Conservation (phyloP, 768 basidiomycete genomes). For the Tricholoma sp. region DNA sequence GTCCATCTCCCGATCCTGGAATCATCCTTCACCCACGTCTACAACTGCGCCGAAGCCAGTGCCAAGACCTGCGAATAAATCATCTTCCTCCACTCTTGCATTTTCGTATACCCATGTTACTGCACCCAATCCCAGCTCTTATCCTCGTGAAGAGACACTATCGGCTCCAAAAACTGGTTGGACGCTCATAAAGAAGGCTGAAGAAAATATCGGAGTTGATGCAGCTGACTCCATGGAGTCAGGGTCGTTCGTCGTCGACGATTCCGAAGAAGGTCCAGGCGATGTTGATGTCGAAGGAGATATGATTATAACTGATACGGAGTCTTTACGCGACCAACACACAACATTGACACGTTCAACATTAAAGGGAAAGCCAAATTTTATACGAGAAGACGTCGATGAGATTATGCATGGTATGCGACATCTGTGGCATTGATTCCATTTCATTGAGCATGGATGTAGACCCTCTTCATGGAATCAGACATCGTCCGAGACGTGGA, state of each 20-base stretch:
- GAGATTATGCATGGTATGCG: conserved; percentile 71
- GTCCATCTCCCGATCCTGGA: conserved; percentile 44
- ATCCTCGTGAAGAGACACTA: conserved; percentile 45
- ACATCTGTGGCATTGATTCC: conserved; percentile 11
- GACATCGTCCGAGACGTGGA: conserved; percentile 35
- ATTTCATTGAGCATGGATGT: conserved; percentile 22
- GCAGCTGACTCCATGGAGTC: conserved; percentile 9
- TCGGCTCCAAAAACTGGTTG: conserved; percentile 57
- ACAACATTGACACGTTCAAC: conserved; percentile 27
- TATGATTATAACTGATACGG: conserved; percentile 74
- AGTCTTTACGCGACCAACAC: conserved; percentile 30
- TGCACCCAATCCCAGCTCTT: conserved; percentile 71
- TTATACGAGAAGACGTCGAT: conserved; percentile 62
- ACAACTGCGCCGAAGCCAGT: conserved; percentile 51
- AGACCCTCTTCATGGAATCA: conserved; percentile 60
- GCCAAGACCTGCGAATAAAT: conserved; percentile 38
- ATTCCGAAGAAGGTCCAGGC: conserved; percentile 25
- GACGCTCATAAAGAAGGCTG: conserved; percentile 62
- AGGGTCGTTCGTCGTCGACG: conserved; percentile 13
- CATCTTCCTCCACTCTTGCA: conserved; percentile 64
- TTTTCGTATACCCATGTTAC: conserved; percentile 80
- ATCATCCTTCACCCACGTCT: conserved; percentile 26
- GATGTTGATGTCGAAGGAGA: conserved; percentile 73
- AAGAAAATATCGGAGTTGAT: conserved; percentile 19
- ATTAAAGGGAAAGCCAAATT: conserved; percentile 38